These are phyloP conservation scores for Decorospora gaudefroyi DNA, from an alignment of 2,329 filamentous ascomycete species.

Conservation along the genomic window DNA sequence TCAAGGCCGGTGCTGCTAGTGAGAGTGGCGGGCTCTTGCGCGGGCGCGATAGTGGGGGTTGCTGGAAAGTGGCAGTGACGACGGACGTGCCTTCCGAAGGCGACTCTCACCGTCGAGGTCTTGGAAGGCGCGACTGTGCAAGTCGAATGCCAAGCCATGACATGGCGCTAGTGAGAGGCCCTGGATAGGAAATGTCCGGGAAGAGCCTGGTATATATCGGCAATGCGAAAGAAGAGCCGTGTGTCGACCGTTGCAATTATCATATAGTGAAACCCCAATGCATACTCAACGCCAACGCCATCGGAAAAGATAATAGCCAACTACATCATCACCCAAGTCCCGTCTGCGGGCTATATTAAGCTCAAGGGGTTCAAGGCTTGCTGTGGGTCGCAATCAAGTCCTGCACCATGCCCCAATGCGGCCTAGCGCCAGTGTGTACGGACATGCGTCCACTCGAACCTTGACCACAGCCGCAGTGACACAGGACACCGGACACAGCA, in stretches of 20 bases:
- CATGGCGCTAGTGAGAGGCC: slow-evolving; percentile 4
- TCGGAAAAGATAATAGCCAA: too few relatives aligned
- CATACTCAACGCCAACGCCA: too few relatives aligned
- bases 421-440: slow-evolving; percentile 8
- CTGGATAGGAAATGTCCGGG: slow-evolving; percentile 4
- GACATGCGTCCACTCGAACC: slow-evolving; percentile 13
- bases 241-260: too few relatives aligned
- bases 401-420: slow-evolving; percentile 7
- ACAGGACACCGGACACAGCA: slow-evolving; percentile 6
- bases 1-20: slow-evolving; percentile 2
- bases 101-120: neutral
- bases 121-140: slow-evolving; percentile 2
- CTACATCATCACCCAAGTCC: too few relatives aligned
- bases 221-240: neutral
- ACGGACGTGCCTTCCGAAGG: neutral
- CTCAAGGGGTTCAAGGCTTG: slow-evolving; percentile 4
- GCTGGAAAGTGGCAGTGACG: neutral
- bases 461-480: slow-evolving; percentile 15
- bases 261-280: too few relatives aligned
- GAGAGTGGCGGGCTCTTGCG: slow-evolving; percentile 1
- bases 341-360: slow-evolving; percentile 2
- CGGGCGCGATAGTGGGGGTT: neutral
- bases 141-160: slow-evolving; percentile 6
- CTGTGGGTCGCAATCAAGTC: slow-evolving; percentile 13
- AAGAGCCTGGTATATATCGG: slow-evolving; percentile 7